These are phyloP conservation scores for Penicillium paxilli DNA, from an alignment of 495 filamentous ascomycete species.

Conservation along the genomic window DNA sequence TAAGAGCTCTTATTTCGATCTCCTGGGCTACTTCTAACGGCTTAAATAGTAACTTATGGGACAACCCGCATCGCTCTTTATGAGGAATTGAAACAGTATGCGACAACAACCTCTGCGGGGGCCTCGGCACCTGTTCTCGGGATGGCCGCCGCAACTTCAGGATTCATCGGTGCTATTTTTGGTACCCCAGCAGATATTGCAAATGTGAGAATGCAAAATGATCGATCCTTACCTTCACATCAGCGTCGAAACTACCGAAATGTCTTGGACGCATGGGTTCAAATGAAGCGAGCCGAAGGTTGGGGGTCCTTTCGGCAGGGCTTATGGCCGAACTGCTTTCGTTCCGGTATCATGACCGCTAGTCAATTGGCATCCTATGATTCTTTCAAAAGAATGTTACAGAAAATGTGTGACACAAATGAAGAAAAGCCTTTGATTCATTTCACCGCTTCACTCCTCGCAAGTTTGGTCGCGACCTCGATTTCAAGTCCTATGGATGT, in stretches of 20 bases:
- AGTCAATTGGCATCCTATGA: conserved; percentile 84
- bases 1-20: conserved; percentile 1
- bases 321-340: conserved; percentile 76
- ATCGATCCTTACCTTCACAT: conserved; percentile 65
- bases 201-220: conserved; percentile 94
- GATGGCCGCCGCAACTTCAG: conserved; percentile 70
- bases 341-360: conserved; percentile 84
- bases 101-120: conserved; percentile 45
- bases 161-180: conserved; percentile 77
- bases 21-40: not conserved
- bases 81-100: conserved; percentile 71
- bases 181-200: conserved; percentile 87
- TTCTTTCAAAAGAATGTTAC: conserved; percentile 67
- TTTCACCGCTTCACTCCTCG: conserved; percentile 72
- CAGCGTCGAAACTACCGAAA: conserved; percentile 76
- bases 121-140: conserved; percentile 63
- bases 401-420: not conserved
- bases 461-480: conserved; percentile 83
- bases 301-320: conserved; percentile 67
- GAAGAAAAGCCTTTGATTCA: conserved; percentile 73
- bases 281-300: conserved; percentile 75
- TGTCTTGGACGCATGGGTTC: conserved; percentile 76
- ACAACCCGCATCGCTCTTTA: conserved; percentile 43
- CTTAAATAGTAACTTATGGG: conserved; percentile 44
- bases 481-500: conserved; percentile 88